Base-by-base conservation (phyloP, 495 filamentous ascomycete species). In the Hypoxylon perforatum region DNA sequence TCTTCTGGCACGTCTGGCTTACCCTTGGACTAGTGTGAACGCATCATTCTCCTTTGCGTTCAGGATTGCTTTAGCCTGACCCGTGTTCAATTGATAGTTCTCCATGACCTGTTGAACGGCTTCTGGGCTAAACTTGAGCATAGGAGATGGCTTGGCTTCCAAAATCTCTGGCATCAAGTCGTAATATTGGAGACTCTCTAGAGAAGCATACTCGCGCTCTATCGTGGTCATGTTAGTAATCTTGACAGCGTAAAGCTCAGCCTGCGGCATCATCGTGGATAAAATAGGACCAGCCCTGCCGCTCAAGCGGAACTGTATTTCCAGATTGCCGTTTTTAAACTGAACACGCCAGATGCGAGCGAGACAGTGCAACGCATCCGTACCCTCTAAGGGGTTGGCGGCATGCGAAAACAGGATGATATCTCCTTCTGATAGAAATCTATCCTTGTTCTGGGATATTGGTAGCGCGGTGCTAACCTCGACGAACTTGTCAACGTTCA, bases 21-120 rank as follows among this genome's bases (percentile, higher is more conserved):
- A 87, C 85, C 95, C 95, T 77, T 99, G 95, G 57, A 99, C 91
- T 49, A 99, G 82, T 7, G 94, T 97, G 73, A 99, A 99, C 0
- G 90, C 95, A 77, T 97, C 94, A 67, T 97, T 97, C 66, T 94
- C 93, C 30, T 93, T 85, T 4, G 93, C 96, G 54, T 94, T 95
- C 58, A 92, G 85, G 64, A 99, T 90, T 28, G 95, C 95, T 66
- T 91, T 92, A n/a, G 93, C 92, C 71, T 99, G 95, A 4, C 94
- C 94, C 39, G 79, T 80, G 73, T 99, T 99, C 54, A 98, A 85
- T 14, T 84, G 85, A 74, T 97, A 98, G 62, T 90, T 91, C 18
- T 84, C 76, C 73, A 87, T 88, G 18, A 92, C 81, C 14, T 84
- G 79, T 12, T 86, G 81, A 14, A 97, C 79, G 47, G 85, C 87